Conservation (phyloP, 352 stramenopile genomes). For the Phytopythium boreale region DNA sequence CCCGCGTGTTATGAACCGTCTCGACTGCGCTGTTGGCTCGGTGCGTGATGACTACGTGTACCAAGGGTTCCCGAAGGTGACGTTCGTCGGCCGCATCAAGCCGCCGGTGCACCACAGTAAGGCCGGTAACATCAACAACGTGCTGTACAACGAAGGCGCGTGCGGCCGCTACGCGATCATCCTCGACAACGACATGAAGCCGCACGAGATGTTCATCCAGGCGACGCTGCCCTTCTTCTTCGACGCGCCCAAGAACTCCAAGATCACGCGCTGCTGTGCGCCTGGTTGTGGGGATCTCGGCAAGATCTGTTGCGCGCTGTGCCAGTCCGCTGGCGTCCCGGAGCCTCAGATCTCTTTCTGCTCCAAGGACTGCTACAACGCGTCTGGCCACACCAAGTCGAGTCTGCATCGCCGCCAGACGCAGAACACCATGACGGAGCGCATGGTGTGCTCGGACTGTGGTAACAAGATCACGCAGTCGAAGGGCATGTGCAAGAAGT, state of each 20-base stretch:
- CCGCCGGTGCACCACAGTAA: constrained; percentile 72
- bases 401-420: constrained; percentile 67
- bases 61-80: constrained; percentile 54
- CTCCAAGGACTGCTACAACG: constrained; percentile 81
- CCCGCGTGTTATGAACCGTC: constrained; percentile 41
- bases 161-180: constrained; percentile 71
- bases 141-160: constrained; percentile 77
- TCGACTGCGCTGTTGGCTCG: constrained; percentile 59
- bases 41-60: constrained; percentile 74
- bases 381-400: constrained; percentile 58
- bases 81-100: constrained; percentile 65
- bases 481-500: constrained; percentile 61
- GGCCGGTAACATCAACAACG: constrained; percentile 83
- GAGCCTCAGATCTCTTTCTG: constrained; percentile 69
- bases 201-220: constrained; percentile 74
- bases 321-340: constrained; percentile 56
- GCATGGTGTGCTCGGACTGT: constrained; percentile 58
- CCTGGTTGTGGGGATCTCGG: constrained; percentile 64
- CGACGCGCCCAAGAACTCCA: constrained; percentile 58
- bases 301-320: constrained; percentile 75
- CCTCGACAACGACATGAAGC: constrained; percentile 84
- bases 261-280: constrained; percentile 56
- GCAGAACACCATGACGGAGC: constrained; percentile 60
- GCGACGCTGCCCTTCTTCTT: constrained; percentile 72
- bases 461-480: constrained; percentile 68